Evolutionary conservation across 2,329 filamentous ascomycete species (phyloP).

Genomic region (Myrmaecium sp.): DNA sequence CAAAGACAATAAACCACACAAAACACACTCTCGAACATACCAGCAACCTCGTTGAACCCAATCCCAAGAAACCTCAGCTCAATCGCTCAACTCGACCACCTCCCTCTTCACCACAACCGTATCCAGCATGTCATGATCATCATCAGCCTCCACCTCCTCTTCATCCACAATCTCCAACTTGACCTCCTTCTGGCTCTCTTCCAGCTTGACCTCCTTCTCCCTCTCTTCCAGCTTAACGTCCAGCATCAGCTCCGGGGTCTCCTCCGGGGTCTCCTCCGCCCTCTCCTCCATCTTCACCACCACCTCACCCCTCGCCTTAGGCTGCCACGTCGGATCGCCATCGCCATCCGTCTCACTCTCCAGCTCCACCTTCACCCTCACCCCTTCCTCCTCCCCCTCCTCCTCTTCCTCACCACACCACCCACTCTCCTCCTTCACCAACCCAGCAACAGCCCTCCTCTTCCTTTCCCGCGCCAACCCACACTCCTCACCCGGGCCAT

Average conservation of each 20-base stretch:
- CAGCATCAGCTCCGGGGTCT: background rate
- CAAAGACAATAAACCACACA: too few relatives aligned
- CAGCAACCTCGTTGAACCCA: too few relatives aligned
- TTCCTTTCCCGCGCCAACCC: too few relatives aligned
- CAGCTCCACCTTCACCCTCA: slow-evolving; percentile 1
- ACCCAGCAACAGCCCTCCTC: too few relatives aligned
- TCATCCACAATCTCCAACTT: slow-evolving; percentile 1
- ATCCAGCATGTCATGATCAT: slow-evolving; percentile 1
- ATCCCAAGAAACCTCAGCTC: too few relatives aligned
- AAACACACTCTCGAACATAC: too few relatives aligned
- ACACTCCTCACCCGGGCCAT: too few relatives aligned
- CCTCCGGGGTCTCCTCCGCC: slow-evolving; percentile 1
- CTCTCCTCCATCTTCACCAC: background rate
- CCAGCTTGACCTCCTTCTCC: slow-evolving; percentile 1
- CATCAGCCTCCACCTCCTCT: background rate
- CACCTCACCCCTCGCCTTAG: background rate
- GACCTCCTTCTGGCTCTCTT: background rate
- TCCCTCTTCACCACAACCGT: too few relatives aligned
- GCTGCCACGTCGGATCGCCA: background rate
- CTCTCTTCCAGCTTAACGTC: background rate
- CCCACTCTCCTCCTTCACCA: background rate
- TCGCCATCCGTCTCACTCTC: slow-evolving; percentile 1
- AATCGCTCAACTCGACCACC: too few relatives aligned
- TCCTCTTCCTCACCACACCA: background rate
- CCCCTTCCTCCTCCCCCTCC: background rate